Conservation (phyloP, 345 rosid species). For the Syzygium oleosum region DNA sequence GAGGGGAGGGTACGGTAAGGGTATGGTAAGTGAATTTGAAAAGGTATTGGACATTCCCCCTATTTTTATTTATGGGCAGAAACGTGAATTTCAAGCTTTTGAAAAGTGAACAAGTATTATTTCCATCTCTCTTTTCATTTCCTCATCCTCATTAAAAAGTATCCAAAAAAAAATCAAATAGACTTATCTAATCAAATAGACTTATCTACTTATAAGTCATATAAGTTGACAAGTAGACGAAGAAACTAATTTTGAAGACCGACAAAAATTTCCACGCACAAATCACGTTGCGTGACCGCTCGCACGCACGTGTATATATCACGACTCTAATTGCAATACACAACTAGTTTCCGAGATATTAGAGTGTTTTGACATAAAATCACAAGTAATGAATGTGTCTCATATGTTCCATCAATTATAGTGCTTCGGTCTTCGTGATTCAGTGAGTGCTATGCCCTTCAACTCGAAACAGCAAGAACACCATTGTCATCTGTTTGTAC, state of each 20-base stretch:
- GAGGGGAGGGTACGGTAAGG: too few species aligned
- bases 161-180: not conserved
- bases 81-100: not conserved
- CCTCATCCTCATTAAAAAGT: not conserved
- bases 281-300: not conserved
- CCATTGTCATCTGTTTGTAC: not conserved
- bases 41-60: too few species aligned
- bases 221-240: not conserved
- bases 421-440: not conserved
- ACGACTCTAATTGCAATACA: not conserved
- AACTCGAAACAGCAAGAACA: not conserved
- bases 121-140: not conserved
- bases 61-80: not conserved
- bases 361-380: not conserved
- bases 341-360: not conserved
- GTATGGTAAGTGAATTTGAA: not conserved
- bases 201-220: not conserved
- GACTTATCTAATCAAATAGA: not conserved
- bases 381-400: not conserved
- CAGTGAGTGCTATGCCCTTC: not conserved
- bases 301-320: not conserved
- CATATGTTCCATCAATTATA: not conserved
- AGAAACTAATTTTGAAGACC: not conserved
- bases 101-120: not conserved
- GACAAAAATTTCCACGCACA: not conserved